Evolutionary conservation across 164 flowering plant genomes (phyloP), one percentile per base, ranked within the genome.

Genomic region (Saururus chinensis): DNA sequence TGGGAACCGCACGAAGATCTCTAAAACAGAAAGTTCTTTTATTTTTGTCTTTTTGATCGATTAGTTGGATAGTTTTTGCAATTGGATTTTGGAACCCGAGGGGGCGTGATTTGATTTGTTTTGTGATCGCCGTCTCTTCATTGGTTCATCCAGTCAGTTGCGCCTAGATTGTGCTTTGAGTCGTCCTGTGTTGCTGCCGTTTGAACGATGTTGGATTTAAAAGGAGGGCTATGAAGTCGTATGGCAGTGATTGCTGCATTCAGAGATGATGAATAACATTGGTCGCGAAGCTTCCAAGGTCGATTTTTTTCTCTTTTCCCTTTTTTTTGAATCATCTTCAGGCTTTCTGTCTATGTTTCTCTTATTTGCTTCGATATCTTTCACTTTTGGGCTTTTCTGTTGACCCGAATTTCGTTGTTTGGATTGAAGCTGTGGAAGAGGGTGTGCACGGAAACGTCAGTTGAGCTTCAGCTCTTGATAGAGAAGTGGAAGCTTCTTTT

Each of bases 401-500:
- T 19, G 48, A 2, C 45, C 60, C 53, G 40, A 14, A 23, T 75
- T 65, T 16, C 26, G 35, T 57, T 64, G 21, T 65, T 68, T 30
- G 19, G 67, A 64, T 66, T 60, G 77, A 62, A 92, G 96, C 62
- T 92, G 67, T 92, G 98, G 98, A 89, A 82, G 81, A 89, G 93
- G 74, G 55, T 92, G 67, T 82, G 82, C 66, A 79, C 82, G 64
- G 98, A 92, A 76, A 69, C 55, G 30, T 65, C 80, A 3, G 76
- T 88, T 23, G 96, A 92, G 76, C 61, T 87, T 70, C 75, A 69
- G 40, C 85, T 92, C 14, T 84, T 92, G 52, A 74, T 75, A 3
- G 96, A 84, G 65, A 87, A 88, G 58, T 89, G 98, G 98, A 89
- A 87, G 69, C 80, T 82, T 74, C 74, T 92, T 68, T 78, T 92